Conservation (phyloP, 2,329 filamentous ascomycete genomes). For the Fusarium tricinctum region DNA sequence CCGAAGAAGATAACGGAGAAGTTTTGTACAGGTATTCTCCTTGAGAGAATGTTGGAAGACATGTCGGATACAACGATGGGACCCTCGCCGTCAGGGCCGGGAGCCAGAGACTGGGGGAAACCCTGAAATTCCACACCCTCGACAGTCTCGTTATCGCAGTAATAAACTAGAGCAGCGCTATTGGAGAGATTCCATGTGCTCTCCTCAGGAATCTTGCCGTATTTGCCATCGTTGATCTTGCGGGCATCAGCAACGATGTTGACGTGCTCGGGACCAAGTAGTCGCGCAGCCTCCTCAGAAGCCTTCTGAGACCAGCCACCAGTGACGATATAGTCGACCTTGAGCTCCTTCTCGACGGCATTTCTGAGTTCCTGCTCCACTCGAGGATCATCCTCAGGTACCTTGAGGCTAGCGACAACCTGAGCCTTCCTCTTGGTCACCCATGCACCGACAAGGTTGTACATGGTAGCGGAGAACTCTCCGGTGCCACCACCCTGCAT, state of each 20-base stretch:
- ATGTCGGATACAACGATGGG: conserved; percentile 91
- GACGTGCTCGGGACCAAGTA: conserved; percentile 83
- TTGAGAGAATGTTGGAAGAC: conserved; percentile 92
- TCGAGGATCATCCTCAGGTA: conserved; percentile 63
- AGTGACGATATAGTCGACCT: conserved; percentile 90
- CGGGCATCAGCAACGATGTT: conserved; percentile 79
- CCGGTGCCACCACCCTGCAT: conserved; percentile 90
- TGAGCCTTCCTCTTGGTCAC: conserved; percentile 75
- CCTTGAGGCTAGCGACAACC: conserved; percentile 68
- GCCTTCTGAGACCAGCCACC: conserved; percentile 92
- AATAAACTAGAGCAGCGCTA: conserved; percentile 83
- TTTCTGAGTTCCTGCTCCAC: conserved; percentile 72
- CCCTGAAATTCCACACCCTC: conserved; percentile 90
- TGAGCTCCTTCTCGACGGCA: conserved; percentile 77
- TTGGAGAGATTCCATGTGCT: conserved; percentile 81
- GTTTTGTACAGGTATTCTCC: conserved; percentile 81
- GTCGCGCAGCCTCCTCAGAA: conserved; percentile 81
- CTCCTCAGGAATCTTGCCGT: conserved; percentile 84
- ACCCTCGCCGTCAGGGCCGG: conserved; percentile 70
- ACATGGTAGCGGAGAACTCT: conserved; percentile 85
- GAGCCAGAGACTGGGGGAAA: conserved; percentile 75
- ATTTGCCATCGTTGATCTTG: conserved; percentile 80
- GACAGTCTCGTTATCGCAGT: conserved; percentile 94
- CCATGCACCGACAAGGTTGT: conserved; percentile 89
- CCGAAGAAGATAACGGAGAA: conserved; percentile 91